Conservation (phyloP, 768 basidiomycete species). For the Calocybe indica region DNA sequence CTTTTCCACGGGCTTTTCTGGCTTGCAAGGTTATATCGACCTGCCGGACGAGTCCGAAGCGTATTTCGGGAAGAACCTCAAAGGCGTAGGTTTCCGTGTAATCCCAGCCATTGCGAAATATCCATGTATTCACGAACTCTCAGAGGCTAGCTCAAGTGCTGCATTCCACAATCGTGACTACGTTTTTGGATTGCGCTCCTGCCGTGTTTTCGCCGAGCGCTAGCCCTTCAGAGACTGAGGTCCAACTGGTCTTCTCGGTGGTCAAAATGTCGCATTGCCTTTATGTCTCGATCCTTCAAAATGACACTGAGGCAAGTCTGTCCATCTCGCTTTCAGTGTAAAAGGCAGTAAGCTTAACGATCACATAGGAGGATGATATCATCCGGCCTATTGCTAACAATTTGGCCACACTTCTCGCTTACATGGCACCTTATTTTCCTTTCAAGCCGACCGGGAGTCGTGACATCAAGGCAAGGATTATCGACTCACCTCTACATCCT, state of each 20-base stretch:
- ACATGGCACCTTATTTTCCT: conserved; percentile 85
- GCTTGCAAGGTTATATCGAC: too few species aligned
- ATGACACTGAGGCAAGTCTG: conserved; percentile 29
- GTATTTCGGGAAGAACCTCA: too few species aligned
- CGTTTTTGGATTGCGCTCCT: conserved; percentile 86
- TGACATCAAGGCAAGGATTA: conserved; percentile 50
- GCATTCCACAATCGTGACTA: conserved; percentile 74
- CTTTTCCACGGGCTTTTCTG: too few species aligned
- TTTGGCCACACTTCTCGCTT: conserved; percentile 54
- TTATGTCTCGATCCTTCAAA: conserved; percentile 52
- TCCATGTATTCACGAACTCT: neutral
- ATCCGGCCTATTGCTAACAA: conserved; percentile 32
- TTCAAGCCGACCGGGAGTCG: conserved; percentile 44
- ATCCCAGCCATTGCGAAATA: too few species aligned
- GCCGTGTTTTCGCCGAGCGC: conserved; percentile 67
- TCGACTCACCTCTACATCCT: neutral
- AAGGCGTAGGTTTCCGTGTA: too few species aligned
- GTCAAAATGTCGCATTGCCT: conserved; percentile 52
- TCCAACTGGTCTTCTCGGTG: conserved; percentile 53
- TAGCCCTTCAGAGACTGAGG: conserved; percentile 53
- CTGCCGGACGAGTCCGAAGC: too few species aligned
- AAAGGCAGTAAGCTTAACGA: conserved; percentile 3
- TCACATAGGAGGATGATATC: conserved; percentile 17
- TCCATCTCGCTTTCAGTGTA: neutral
- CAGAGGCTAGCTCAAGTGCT: conserved; percentile 69